Evolutionary conservation across 179 eudicot species (phyloP).

Genomic region (Carnegiea gigantea): DNA sequence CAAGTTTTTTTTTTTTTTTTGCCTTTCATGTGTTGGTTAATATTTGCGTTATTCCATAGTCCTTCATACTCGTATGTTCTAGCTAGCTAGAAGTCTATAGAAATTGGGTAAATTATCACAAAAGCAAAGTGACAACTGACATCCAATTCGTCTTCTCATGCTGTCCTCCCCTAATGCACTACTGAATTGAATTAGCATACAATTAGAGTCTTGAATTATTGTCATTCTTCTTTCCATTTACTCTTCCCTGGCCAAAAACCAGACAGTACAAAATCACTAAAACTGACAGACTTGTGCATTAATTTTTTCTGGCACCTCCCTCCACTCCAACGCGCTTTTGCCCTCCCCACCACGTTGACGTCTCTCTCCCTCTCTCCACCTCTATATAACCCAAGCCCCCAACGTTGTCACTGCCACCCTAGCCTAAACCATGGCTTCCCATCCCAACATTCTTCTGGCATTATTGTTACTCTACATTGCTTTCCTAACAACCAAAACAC

Average conservation of each 20-base stretch:
- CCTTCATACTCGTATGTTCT: too few relatives aligned
- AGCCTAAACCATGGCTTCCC: background rate
- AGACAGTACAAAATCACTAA: background rate
- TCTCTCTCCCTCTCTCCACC: background rate
- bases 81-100: too few relatives aligned
- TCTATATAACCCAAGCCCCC: background rate
- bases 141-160: too few relatives aligned
- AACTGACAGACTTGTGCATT: background rate
- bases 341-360: background rate
- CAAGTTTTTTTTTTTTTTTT: too few relatives aligned
- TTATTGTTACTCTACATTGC: background rate
- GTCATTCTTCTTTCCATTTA: too few relatives aligned
- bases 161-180: too few relatives aligned
- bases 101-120: too few relatives aligned
- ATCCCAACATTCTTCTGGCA: background rate
- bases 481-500: background rate
- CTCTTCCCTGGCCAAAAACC: background rate
- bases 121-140: too few relatives aligned
- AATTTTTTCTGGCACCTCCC: conserved; percentile 3
- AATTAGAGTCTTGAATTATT: too few relatives aligned
- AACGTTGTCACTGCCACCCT: background rate
- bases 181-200: too few relatives aligned
- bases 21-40: too few relatives aligned
- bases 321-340: background rate
- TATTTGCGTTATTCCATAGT: too few relatives aligned